phyloP scores from a whole-genome alignment of 1,284 basidiomycete genomes.

The Ustilago xerochloae region DNA sequence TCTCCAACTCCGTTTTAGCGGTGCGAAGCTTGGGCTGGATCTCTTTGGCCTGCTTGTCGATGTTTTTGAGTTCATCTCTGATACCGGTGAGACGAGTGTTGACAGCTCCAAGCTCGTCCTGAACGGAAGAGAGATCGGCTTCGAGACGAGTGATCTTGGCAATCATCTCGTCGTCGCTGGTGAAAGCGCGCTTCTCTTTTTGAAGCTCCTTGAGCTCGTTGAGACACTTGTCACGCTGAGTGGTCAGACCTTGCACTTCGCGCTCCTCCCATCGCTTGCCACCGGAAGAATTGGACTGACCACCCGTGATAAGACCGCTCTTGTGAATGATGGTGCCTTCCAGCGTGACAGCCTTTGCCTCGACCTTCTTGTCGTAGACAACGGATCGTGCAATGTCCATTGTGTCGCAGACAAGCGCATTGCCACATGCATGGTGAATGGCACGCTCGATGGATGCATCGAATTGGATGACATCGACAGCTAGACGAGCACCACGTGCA shows the following conservation, averaged over 20 bases:
- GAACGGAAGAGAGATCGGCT: conserved; percentile 77
- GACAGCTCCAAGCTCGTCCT: conserved; percentile 77
- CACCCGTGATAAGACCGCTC: conserved; percentile 96
- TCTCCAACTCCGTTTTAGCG: conserved; percentile 72
- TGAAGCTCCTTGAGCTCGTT: conserved; percentile 83
- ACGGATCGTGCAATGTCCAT: conserved; percentile 91
- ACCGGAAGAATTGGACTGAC: conserved; percentile 75
- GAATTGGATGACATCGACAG: conserved; percentile 81
- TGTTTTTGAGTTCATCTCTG: conserved; percentile 52
- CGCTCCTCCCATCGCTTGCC: conserved; percentile 81
- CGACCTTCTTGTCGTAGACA: conserved; percentile 91
- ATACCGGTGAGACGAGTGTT: conserved; percentile 54
- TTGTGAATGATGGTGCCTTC: conserved; percentile 98
- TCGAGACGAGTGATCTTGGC: conserved; percentile 83
- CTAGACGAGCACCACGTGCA: conserved; percentile 88
- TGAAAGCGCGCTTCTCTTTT: conserved; percentile 82
- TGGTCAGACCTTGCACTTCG: conserved; percentile 85
- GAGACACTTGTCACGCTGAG: conserved; percentile 75
- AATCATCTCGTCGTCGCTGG: conserved; percentile 82
- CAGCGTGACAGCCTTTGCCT: conserved; percentile 96
- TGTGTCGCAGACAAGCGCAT: conserved; percentile 91
- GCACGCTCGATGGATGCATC: conserved; percentile 76
- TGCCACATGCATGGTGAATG: conserved; percentile 95
- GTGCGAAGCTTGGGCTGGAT: conserved; percentile 39
- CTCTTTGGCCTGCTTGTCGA: conserved; percentile 45